phyloP scores from a whole-genome alignment of 345 rosid genomes.

The Ceriops zippeliana region DNA sequence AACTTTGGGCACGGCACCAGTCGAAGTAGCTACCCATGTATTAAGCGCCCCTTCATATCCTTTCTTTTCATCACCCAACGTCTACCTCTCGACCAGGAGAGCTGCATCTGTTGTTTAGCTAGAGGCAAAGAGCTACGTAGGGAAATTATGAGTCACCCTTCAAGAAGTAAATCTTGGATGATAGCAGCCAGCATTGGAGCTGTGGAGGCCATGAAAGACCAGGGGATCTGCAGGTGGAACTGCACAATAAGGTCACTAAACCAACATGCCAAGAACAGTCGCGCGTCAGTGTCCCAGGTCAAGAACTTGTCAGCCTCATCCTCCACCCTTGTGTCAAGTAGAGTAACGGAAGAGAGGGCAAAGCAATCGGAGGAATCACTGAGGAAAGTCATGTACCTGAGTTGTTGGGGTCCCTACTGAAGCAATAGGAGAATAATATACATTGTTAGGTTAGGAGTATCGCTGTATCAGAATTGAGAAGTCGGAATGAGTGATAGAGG shows the following conservation, averaged over 20 bases:
- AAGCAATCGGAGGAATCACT: constrained; percentile 16
- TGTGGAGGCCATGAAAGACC: constrained; percentile 13
- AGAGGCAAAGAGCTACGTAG: too few species aligned
- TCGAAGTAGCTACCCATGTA: too few species aligned
- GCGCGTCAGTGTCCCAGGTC: constrained; percentile 25
- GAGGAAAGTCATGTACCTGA: constrained; percentile 16
- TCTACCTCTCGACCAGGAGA: too few species aligned
- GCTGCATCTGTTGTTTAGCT: too few species aligned
- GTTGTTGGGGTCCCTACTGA: constrained; percentile 16
- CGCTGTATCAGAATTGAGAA: too few species aligned
- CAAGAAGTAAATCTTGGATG: not conserved
- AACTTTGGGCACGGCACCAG: too few species aligned
- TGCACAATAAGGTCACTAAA: constrained; percentile 29
- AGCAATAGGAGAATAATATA: not conserved
- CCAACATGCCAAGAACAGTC: constrained; percentile 32
- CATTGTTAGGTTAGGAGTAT: too few species aligned
- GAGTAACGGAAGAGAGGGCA: constrained; percentile 7
- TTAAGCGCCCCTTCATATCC: too few species aligned
- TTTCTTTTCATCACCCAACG: too few species aligned
- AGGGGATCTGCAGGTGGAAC: constrained; percentile 15
- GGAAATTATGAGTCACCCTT: too few species aligned
- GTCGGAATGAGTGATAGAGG: too few species aligned
- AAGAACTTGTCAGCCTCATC: constrained; percentile 29
- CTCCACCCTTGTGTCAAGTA: constrained; percentile 9
- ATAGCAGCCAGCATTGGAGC: constrained; percentile 13